Conservation (phyloP, 768 basidiomycete genomes). For the Gautieria morchelliformis region DNA sequence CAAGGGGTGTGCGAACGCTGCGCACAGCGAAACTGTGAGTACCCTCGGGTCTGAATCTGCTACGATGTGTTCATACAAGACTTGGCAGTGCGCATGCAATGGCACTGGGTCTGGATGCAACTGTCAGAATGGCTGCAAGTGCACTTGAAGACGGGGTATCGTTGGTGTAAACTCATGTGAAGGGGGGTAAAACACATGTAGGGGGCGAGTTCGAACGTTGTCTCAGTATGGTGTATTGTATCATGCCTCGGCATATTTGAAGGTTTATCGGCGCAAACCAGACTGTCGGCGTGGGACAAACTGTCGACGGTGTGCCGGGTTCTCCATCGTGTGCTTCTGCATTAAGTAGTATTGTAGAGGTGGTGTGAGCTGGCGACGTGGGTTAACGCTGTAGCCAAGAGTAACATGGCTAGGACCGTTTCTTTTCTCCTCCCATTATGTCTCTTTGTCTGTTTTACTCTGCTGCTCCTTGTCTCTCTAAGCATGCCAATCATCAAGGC, state of each 20-base stretch:
- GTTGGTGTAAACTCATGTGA: too few species aligned
- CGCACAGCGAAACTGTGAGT: constrained; percentile 5
- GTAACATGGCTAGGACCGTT: constrained; percentile 15
- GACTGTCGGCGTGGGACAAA: too few species aligned
- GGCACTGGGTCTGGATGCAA: constrained; percentile 1
- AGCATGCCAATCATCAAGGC: constrained; percentile 67
- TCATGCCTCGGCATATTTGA: too few species aligned
- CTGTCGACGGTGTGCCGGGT: too few species aligned
- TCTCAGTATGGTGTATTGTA: too few species aligned
- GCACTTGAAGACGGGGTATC: not conserved
- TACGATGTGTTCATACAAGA: not conserved
- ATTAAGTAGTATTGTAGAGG: too few species aligned
- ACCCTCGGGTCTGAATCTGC: not conserved
- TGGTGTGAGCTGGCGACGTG: too few species aligned
- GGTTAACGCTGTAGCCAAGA: not conserved
- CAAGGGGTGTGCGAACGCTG: constrained; percentile 7
- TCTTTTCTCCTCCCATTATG: constrained; percentile 38
- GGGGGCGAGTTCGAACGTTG: not conserved
- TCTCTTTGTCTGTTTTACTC: constrained; percentile 54
- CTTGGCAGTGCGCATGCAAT: constrained; percentile 8
- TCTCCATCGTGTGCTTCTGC: too few species aligned
- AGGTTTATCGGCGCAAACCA: too few species aligned
- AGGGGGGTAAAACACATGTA: too few species aligned
- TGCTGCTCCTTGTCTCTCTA: constrained; percentile 66
- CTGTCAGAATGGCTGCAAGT: not conserved